phyloP scores from a whole-genome alignment of 164 flowering plant genomes.

The Vitis rupestris region DNA sequence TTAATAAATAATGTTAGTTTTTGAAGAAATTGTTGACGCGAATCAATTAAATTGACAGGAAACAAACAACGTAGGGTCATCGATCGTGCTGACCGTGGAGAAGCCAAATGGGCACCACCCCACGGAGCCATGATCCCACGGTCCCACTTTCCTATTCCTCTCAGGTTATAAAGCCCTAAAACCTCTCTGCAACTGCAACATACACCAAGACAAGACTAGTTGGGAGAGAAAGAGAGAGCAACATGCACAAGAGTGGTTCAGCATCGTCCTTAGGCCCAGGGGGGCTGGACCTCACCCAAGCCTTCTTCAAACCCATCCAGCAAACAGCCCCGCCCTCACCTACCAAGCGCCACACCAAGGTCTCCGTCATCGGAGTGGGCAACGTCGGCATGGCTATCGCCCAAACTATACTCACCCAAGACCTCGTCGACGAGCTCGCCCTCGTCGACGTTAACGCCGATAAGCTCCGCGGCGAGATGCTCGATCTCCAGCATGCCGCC shows the following conservation, averaged over 20 bases:
- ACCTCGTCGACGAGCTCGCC: constrained; percentile 70
- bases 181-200: no score
- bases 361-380: constrained; percentile 78
- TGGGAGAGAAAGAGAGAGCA: background rate
- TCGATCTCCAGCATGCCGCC: constrained; percentile 80
- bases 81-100: no score
- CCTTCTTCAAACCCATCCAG: constrained; percentile 57
- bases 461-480: constrained; percentile 85
- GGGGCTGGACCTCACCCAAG: constrained; percentile 50
- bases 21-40: no score
- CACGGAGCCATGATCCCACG: no score
- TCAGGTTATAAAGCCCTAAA: no score
- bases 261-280: constrained; percentile 50
- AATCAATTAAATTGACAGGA: no score
- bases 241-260: constrained; percentile 44
- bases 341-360: constrained; percentile 54
- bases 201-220: no score
- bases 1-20: no score
- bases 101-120: no score
- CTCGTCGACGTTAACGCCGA: constrained; percentile 74
- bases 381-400: constrained; percentile 93
- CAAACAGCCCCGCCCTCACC: constrained; percentile 42
- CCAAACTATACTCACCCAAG: constrained; percentile 84
- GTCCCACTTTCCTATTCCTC: no score
- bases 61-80: no score